Percentiles rank a stretch among this genome's conserved stretches.
These are phyloP conservation scores for Exserohilum turcica DNA, from an alignment of 2,329 filamentous ascomycete species.

Conservation along the genomic window DNA sequence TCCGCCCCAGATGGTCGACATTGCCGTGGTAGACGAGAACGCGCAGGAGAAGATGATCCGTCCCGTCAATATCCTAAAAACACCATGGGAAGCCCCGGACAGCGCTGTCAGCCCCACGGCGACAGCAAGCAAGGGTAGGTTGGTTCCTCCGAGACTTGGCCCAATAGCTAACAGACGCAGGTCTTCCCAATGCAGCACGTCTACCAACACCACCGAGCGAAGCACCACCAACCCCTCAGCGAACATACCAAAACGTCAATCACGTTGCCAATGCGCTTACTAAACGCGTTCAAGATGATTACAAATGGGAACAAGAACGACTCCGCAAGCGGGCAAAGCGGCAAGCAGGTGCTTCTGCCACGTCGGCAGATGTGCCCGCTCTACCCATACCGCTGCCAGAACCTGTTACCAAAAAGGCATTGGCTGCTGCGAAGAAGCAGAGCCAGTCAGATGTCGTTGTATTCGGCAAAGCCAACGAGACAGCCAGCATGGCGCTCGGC, in stretches of 20 bases:
- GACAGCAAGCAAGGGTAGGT: constrained; percentile 48
- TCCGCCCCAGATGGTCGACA: constrained; percentile 74
- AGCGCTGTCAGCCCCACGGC: constrained; percentile 61
- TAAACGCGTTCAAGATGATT: constrained; percentile 57
- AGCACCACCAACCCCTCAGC: constrained; percentile 55
- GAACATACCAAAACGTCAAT: constrained; percentile 60
- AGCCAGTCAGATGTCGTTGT: constrained; percentile 78
- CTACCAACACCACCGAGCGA: constrained; percentile 55
- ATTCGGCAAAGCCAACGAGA: constrained; percentile 84
- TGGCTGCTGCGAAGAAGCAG: constrained; percentile 73
- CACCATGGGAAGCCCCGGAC: constrained; percentile 52
- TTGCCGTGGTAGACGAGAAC: constrained; percentile 63
- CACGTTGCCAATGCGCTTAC: constrained; percentile 60
- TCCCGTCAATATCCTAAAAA: constrained; percentile 46
- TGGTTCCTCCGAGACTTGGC: not conserved
- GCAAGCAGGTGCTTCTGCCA: constrained; percentile 31
- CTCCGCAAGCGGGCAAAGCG: constrained; percentile 53
- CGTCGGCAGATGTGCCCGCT: constrained; percentile 32
- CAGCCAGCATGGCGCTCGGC: constrained; percentile 77
- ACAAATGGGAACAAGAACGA: constrained; percentile 71
- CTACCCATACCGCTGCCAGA: constrained; percentile 36
- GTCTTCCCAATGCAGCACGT: constrained; percentile 46
- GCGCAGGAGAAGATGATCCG: constrained; percentile 46
- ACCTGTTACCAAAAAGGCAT: constrained; percentile 83
- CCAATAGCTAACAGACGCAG: constrained; percentile 23